Conservation (phyloP, 306 rosid species). For the Casuarina cunninghamiana region DNA sequence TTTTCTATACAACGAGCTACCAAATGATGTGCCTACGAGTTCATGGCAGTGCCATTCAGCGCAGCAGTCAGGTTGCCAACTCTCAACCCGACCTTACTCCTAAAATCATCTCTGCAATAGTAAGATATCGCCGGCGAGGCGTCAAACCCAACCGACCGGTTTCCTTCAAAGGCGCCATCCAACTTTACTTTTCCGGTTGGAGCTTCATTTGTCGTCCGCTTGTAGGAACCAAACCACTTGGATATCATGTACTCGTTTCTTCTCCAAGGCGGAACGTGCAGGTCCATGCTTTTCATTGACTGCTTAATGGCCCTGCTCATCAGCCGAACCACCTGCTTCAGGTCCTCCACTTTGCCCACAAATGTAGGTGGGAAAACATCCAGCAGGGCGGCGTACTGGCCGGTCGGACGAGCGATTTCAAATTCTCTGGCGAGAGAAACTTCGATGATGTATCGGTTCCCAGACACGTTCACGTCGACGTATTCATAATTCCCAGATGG, state of each 20-base stretch:
- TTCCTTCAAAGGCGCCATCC: slow-evolving; percentile 14
- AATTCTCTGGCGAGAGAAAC: slow-evolving; percentile 50
- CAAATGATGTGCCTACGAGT: slow-evolving; percentile 1
- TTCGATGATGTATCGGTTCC: slow-evolving; percentile 67
- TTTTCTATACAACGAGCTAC: background rate
- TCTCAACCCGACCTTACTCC: slow-evolving; percentile 38
- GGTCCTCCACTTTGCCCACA: slow-evolving; percentile 56
- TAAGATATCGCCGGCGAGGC: slow-evolving; percentile 15
- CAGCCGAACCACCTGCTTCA: slow-evolving; percentile 50
- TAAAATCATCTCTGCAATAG: slow-evolving; percentile 50
- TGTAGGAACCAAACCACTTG: slow-evolving; percentile 79
- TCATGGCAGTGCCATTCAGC: slow-evolving; percentile 29
- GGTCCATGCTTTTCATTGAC: slow-evolving; percentile 54
- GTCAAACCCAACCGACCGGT: slow-evolving; percentile 45
- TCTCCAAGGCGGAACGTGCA: slow-evolving; percentile 85
- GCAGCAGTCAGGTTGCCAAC: slow-evolving; percentile 57
- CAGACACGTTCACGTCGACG: slow-evolving; percentile 49
- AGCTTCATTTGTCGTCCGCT: slow-evolving; percentile 54
- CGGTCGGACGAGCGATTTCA: slow-evolving; percentile 77
- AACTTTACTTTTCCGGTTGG: slow-evolving; percentile 19
- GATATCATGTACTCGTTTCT: slow-evolving; percentile 66
- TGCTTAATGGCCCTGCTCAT: slow-evolving; percentile 68
- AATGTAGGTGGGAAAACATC: slow-evolving; percentile 55
- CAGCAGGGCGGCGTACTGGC: slow-evolving; percentile 46
- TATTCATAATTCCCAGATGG: slow-evolving; percentile 73